Percentiles rank a stretch among this genome's conserved stretches.
phyloP scores from a whole-genome alignment of 192 early-diverging fungal genomes.

The Neocallimastix lanati region DNA sequence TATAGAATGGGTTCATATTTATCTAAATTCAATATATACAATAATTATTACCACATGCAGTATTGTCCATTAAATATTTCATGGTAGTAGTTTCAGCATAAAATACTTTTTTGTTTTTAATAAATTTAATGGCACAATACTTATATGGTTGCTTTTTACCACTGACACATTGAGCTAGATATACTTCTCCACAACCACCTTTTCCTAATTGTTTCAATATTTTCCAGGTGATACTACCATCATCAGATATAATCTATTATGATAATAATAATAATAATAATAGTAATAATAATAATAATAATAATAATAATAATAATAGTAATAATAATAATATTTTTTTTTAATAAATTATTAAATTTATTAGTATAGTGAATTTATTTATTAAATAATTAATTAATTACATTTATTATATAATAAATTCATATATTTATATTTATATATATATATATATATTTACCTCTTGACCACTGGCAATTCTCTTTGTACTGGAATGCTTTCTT shows the following conservation, averaged over 20 bases:
- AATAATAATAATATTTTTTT: too few relatives aligned
- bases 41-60: background rate
- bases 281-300: too few relatives aligned
- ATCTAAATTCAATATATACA: too few relatives aligned
- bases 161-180: background rate
- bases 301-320: too few relatives aligned
- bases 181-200: background rate
- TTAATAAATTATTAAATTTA: too few relatives aligned
- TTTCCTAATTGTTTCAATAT: background rate
- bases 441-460: background rate
- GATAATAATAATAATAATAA: too few relatives aligned
- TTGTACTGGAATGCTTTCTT: background rate
- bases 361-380: too few relatives aligned
- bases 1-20: too few relatives aligned
- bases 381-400: too few relatives aligned
- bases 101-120: background rate
- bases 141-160: background rate
- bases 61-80: background rate
- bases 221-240: background rate
- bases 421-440: too few relatives aligned
- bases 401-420: too few relatives aligned
- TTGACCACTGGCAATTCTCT: background rate
- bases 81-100: background rate
- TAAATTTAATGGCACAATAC: background rate
- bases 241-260: background rate